Evolutionary conservation across 2,329 filamentous ascomycete species (phyloP).

Genomic region (Leptographium galeiforme): DNA sequence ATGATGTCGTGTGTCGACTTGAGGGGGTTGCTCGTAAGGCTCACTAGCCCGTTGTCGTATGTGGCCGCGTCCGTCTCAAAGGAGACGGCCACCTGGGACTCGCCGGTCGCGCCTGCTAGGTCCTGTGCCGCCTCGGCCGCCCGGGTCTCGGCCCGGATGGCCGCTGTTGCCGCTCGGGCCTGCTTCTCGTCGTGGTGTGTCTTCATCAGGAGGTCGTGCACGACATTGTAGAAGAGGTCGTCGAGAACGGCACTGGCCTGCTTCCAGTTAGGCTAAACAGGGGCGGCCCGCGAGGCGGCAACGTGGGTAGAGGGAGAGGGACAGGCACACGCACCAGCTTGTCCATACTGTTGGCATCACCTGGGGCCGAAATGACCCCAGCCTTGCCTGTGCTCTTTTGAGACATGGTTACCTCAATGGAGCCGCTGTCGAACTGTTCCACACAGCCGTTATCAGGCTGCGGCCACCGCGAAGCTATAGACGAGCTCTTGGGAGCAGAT

Average conservation of each 20-base stretch:
- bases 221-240: constrained; percentile 62
- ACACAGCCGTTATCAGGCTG: background rate
- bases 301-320: background rate
- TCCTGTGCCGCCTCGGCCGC: constrained; percentile 36
- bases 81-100: constrained; percentile 40
- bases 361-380: constrained; percentile 40
- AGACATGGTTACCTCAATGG: constrained; percentile 6
- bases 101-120: constrained; percentile 33
- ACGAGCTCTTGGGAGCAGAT: background rate
- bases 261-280: background rate
- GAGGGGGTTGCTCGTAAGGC: constrained; percentile 59
- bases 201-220: constrained; percentile 61
- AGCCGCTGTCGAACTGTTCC: background rate
- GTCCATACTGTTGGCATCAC: constrained; percentile 39
- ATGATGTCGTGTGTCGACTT: constrained; percentile 57
- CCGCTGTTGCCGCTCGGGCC: constrained; percentile 51
- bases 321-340: constrained; percentile 38
- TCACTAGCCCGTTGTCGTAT: constrained; percentile 56
- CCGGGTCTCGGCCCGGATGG: constrained; percentile 50
- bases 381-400: constrained; percentile 33
- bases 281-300: background rate
- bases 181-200: constrained; percentile 69
- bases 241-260: constrained; percentile 54
- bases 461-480: background rate
- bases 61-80: constrained; percentile 54